These are phyloP conservation scores for Ceratocystis cubensis DNA, from an alignment of 2,329 filamentous ascomycete species.

Conservation along the genomic window DNA sequence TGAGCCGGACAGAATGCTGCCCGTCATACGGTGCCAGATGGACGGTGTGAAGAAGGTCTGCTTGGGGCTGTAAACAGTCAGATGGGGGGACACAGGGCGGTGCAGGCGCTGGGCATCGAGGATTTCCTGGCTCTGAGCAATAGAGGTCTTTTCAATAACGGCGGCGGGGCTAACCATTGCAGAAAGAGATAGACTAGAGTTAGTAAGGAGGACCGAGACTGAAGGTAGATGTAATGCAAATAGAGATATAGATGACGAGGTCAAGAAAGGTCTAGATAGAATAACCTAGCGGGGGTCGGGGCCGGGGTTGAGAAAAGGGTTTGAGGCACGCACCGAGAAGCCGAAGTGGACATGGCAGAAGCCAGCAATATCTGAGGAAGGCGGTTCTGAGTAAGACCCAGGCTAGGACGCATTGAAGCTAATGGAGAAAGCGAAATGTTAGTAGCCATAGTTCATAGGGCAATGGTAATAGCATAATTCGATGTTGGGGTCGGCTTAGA, in stretches of 20 bases:
- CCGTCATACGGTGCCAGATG: constrained; percentile 73
- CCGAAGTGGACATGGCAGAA: constrained; percentile 32
- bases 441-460: not conserved
- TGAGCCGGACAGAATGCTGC: constrained; percentile 53
- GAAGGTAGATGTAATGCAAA: not conserved
- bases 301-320: not conserved
- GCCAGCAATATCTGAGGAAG: constrained; percentile 37
- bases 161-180: constrained; percentile 32
- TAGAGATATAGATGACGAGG: not conserved
- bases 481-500: not conserved
- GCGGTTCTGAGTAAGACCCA: constrained; percentile 27
- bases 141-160: constrained; percentile 45
- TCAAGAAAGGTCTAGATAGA: not conserved
- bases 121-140: constrained; percentile 45
- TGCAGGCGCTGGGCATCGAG: constrained; percentile 68
- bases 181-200: constrained; percentile 23
- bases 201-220: constrained; percentile 7
- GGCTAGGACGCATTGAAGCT: constrained; percentile 20
- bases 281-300: not conserved
- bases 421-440: not conserved
- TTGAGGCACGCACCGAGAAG: constrained; percentile 34
- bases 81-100: constrained; percentile 75
- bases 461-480: not conserved
- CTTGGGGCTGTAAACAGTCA: constrained; percentile 72
- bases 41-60: constrained; percentile 72